Conservation (phyloP, 176 grass and related monocot species). For the Themeda triandra region DNA sequence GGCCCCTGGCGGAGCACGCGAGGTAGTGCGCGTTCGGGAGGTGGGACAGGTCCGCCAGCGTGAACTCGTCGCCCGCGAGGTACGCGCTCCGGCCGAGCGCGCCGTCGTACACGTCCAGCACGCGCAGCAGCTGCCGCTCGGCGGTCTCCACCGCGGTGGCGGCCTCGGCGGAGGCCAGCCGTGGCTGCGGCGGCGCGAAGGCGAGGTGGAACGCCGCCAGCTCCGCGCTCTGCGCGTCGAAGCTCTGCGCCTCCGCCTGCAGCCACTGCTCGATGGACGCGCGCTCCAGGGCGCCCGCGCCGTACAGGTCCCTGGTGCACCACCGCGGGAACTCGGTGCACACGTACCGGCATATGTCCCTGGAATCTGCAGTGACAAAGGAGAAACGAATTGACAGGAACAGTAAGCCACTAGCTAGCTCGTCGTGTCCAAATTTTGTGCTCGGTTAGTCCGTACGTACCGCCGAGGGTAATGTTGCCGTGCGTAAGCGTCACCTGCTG, state of each 20-base stretch:
- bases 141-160: constrained; percentile 11
- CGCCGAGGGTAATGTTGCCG: constrained; percentile 31
- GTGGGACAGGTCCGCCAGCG: constrained; percentile 63
- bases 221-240: constrained; percentile 60
- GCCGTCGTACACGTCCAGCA: constrained; percentile 56
- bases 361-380: constrained; percentile 38
- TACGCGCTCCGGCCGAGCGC: constrained; percentile 42
- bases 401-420: not conserved
- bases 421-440: not conserved
- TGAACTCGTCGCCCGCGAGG: constrained; percentile 63
- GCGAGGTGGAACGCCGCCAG: constrained; percentile 35
- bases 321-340: constrained; percentile 42
- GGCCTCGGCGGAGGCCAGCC: not conserved
- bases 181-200: no score
- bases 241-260: constrained; percentile 72
- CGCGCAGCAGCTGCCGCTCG: constrained; percentile 21
- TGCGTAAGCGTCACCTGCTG: constrained; percentile 55
- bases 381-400: not conserved
- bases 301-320: constrained; percentile 40
- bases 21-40: constrained; percentile 50
- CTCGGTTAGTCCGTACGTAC: constrained; percentile 9
- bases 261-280: constrained; percentile 89
- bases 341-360: constrained; percentile 50
- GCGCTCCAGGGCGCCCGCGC: constrained; percentile 69
- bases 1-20: constrained; percentile 31